Evolutionary conservation across 495 filamentous ascomycete species (phyloP).

Genomic region (Penicillium argentinense): DNA sequence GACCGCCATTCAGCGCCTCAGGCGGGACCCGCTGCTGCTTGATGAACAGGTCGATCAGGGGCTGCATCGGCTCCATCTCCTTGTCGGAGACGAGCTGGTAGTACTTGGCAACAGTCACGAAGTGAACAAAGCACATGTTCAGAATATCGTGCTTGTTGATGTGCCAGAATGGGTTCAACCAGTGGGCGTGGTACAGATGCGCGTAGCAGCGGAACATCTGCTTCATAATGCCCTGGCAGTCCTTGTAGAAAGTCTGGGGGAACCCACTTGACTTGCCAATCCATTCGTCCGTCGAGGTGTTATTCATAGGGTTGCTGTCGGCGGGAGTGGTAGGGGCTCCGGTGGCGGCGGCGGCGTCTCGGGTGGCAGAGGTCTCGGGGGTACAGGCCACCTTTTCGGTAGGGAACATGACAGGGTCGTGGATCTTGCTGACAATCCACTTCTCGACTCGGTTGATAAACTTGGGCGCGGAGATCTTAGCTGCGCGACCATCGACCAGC

Average conservation of each 20-base stretch:
- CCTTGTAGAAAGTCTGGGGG: constrained; percentile 78
- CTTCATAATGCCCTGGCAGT: constrained; percentile 87
- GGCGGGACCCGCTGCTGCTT: constrained; percentile 79
- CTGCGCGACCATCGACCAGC: constrained; percentile 56
- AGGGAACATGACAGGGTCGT: constrained; percentile 82
- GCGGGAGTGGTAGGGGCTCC: constrained; percentile 45
- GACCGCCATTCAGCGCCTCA: constrained; percentile 54
- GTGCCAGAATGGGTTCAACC: constrained; percentile 79
- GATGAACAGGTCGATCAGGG: constrained; percentile 85
- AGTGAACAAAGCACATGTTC: constrained; percentile 95
- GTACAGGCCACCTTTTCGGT: constrained; percentile 62
- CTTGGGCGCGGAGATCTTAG: constrained; percentile 72
- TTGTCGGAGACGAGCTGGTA: constrained; percentile 78
- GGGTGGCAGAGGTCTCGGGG: constrained; percentile 59
- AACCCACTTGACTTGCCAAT: constrained; percentile 86
- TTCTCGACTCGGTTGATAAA: constrained; percentile 92
- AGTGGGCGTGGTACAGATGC: constrained; percentile 85
- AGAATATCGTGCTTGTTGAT: constrained; percentile 80
- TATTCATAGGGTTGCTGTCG: constrained; percentile 53
- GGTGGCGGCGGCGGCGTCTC: constrained; percentile 57
- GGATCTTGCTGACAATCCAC: constrained; percentile 90
- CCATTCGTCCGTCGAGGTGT: constrained; percentile 60
- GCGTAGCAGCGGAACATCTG: constrained; percentile 98
- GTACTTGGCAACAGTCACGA: constrained; percentile 82
- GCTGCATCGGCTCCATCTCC: constrained; percentile 92